phyloP scores from a whole-genome alignment of 495 filamentous ascomycete genomes.

The Sporormia fimetaria region DNA sequence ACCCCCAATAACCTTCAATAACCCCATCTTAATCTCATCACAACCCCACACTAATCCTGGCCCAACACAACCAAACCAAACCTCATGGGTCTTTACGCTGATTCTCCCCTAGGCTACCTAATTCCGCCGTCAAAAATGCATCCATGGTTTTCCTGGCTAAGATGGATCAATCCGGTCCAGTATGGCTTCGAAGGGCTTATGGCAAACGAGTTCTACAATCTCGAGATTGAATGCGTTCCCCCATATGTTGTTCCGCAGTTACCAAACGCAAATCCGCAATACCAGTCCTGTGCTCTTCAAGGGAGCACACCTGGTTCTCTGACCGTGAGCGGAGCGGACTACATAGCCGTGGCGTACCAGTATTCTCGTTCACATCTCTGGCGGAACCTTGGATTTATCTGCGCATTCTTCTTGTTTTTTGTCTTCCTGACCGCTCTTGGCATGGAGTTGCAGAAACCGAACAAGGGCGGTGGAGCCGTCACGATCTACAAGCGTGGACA shows the following conservation, averaged over 20 bases:
- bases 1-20: no score
- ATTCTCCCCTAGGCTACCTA: no score
- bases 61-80: no score
- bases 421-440: conserved; percentile 46
- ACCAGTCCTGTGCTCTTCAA: conserved; percentile 47
- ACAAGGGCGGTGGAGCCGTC: conserved; percentile 57
- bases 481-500: conserved; percentile 58
- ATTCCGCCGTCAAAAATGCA: conserved; percentile 65
- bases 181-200: conserved; percentile 52
- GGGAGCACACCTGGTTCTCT: conserved; percentile 42
- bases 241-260: conserved; percentile 43
- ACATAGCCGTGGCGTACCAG: conserved; percentile 43
- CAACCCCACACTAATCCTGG: no score
- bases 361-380: conserved; percentile 52
- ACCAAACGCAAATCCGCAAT: conserved; percentile 42
- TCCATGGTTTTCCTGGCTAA: conserved; percentile 71
- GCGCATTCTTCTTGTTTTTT: conserved; percentile 55
- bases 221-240: conserved; percentile 40
- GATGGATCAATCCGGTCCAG: conserved; percentile 62
- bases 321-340: conserved; percentile 42
- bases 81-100: no score
- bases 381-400: conserved; percentile 60
- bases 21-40: no score
- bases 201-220: conserved; percentile 48
- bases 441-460: conserved; percentile 58